Percentiles rank a stretch among this genome's conserved stretches.
These are phyloP conservation scores for Monascus purpureus DNA, from an alignment of 495 filamentous ascomycete genomes.

Conservation along the genomic window DNA sequence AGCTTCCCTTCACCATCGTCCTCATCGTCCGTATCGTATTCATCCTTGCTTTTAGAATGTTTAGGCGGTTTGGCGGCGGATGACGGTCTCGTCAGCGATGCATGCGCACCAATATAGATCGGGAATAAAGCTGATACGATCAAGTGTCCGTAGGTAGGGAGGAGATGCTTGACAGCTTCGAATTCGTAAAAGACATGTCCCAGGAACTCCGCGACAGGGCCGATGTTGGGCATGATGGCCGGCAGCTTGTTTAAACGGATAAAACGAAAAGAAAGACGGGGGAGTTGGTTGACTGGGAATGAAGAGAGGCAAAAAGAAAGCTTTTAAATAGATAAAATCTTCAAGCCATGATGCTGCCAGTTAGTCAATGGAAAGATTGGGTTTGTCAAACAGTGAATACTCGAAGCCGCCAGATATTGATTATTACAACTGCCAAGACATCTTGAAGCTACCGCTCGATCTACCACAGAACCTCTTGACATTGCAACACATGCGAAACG, in stretches of 20 bases:
- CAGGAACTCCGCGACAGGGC: conserved; percentile 32
- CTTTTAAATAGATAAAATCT: conserved; percentile 2
- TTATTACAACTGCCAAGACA: too few relatives aligned
- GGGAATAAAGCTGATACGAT: conserved; percentile 55
- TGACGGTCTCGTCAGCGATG: conserved; percentile 58
- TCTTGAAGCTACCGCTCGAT: too few relatives aligned
- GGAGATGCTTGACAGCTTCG: conserved; percentile 31
- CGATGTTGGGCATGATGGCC: conserved; percentile 26
- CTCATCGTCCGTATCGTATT: conserved; percentile 40
- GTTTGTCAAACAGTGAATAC: too few relatives aligned
- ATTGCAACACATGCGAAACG: too few relatives aligned
- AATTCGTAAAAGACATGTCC: conserved; percentile 38
- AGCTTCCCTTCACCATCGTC: conserved; percentile 36
- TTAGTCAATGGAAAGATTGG: too few relatives aligned
- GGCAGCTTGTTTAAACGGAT: not conserved
- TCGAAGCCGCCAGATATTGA: too few relatives aligned
- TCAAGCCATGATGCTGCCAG: too few relatives aligned
- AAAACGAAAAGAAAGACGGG: too few relatives aligned
- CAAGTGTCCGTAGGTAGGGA: conserved; percentile 57
- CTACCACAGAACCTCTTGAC: too few relatives aligned
- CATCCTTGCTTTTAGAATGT: conserved; percentile 24
- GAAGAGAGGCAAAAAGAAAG: too few relatives aligned
- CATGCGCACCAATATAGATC: conserved; percentile 58
- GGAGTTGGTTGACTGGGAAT: too few relatives aligned
- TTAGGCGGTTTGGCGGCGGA: conserved; percentile 56